These are phyloP conservation scores for Urochloa ruziziensis DNA, from an alignment of 176 grass and related monocot species.

Conservation along the genomic window DNA sequence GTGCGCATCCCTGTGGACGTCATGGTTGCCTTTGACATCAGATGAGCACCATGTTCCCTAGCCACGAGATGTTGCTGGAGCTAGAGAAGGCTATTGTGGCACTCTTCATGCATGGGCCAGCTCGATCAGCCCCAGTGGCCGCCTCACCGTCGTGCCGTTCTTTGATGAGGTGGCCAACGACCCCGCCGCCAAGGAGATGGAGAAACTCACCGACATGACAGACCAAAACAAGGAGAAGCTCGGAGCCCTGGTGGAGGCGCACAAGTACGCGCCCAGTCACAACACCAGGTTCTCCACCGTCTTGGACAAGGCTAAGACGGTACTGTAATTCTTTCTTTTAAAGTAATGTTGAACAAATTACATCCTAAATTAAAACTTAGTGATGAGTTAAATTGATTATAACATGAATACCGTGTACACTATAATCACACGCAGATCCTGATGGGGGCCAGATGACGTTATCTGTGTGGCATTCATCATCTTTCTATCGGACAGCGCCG, in stretches of 20 bases:
- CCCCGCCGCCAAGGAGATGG: neutral
- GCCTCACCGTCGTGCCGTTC: slow-evolving; percentile 14
- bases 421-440: neutral
- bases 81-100: neutral
- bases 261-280: neutral
- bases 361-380: no score
- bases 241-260: neutral
- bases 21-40: neutral
- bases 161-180: no score
- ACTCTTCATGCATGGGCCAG: neutral
- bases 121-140: neutral
- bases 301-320: neutral
- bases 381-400: no score
- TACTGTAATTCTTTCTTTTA: no score
- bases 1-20: neutral
- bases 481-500: no score
- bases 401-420: no score
- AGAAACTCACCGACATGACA: neutral
- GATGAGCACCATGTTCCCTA: neutral
- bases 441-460: no score
- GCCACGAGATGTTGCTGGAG: neutral
- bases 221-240: neutral
- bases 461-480: no score
- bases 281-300: neutral
- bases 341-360: neutral